Conservation (phyloP, 305 asterid genomes). For the Striga hermonthica region DNA sequence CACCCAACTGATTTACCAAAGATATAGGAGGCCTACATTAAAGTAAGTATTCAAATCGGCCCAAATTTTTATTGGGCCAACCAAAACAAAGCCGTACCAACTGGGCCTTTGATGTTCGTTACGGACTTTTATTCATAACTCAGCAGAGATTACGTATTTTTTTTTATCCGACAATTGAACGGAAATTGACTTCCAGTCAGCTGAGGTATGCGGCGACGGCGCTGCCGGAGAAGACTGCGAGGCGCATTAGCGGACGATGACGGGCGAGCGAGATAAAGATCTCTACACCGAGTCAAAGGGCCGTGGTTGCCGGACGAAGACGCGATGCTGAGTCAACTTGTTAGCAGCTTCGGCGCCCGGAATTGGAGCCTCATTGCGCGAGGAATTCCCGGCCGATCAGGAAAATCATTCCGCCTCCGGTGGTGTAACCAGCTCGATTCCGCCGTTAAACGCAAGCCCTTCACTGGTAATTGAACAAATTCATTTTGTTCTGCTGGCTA, state of each 20-base stretch:
- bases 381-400: conserved; percentile 83
- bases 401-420: conserved; percentile 83
- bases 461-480: conserved; percentile 48
- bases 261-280: conserved; percentile 38
- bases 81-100: too few species aligned
- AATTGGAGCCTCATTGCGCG: conserved; percentile 88
- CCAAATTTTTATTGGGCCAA: too few species aligned
- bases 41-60: too few species aligned
- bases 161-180: conserved; percentile 23
- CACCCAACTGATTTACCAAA: too few species aligned
- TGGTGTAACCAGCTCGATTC: conserved; percentile 96
- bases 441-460: conserved; percentile 69
- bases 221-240: conserved; percentile 39
- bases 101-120: too few species aligned
- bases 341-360: conserved; percentile 66
- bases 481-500: background rate
- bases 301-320: conserved; percentile 96
- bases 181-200: conserved; percentile 34
- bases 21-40: too few species aligned
- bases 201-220: conserved; percentile 25
- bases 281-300: conserved; percentile 66
- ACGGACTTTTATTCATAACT: background rate
- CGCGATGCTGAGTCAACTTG: conserved; percentile 59
- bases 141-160: conserved; percentile 8
- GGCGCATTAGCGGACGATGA: conserved; percentile 40